These are phyloP conservation scores for Russula brevipes DNA, from an alignment of 768 basidiomycete genomes.

Conservation along the genomic window DNA sequence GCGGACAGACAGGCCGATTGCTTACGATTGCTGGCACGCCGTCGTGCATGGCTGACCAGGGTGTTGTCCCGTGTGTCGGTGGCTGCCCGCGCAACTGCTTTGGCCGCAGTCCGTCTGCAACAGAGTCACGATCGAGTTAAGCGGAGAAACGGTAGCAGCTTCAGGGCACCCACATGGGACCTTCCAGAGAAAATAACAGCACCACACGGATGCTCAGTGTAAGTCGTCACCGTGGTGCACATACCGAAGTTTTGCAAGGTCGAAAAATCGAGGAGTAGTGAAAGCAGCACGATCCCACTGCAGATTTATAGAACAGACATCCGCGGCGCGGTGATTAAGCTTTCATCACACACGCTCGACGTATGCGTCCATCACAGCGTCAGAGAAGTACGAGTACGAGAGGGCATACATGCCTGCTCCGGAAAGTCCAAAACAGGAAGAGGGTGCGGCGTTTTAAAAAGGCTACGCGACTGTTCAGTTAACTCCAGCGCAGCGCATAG, in stretches of 20 bases:
- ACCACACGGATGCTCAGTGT: constrained; percentile 15
- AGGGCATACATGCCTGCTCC: no score
- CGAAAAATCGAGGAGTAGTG: not conserved
- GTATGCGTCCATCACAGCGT: no score
- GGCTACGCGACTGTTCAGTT: no score
- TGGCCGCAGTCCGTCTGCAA: constrained; percentile 19
- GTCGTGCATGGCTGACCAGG: constrained; percentile 13
- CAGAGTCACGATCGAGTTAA: not conserved
- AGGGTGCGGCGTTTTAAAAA: no score
- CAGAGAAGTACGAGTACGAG: no score
- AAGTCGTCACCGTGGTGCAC: constrained; percentile 18
- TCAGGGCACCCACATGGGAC: constrained; percentile 1
- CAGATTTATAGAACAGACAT: constrained; percentile 9
- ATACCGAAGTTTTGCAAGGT: not conserved
- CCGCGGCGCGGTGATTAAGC: no score
- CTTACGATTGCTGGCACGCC: constrained; percentile 18
- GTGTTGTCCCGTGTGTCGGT: constrained; percentile 7
- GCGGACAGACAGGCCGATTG: not conserved
- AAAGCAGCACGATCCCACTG: not conserved
- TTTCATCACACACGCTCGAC: no score
- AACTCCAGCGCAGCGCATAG: no score
- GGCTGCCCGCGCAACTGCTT: constrained; percentile 12
- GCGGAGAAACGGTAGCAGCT: not conserved
- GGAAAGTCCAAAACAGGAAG: no score
- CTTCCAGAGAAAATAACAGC: constrained; percentile 15